Base-by-base conservation (phyloP, 768 basidiomycete genomes). In the Serendipita indica region DNA sequence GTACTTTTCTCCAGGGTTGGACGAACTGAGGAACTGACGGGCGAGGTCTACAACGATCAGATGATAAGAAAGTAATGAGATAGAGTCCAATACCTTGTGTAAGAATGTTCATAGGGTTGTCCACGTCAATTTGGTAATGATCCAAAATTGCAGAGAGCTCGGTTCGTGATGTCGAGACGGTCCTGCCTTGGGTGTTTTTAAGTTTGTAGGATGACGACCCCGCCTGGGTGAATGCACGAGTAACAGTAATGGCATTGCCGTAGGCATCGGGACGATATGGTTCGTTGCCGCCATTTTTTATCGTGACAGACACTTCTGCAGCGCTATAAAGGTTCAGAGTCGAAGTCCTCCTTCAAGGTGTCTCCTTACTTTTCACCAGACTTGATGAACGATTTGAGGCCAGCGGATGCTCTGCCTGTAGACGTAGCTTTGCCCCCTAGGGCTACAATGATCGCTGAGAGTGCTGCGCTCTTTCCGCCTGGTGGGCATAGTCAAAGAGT, bases 61-160 rank as follows among this genome's bases (percentile, higher is more conserved):
- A 62, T 28, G 3, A 27, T 14, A 28, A 28, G 30, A 25, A 14
- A 3, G 20, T 16, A 13, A 18, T 59, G 27, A 16, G 16, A 13
- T 45, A 35, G 46, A 22, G 54, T 4, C 20, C 27, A 6, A 25
- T 62, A 77, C 85, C 88, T 76, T 91, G 89, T 0, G 89, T 92
- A 41, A 94, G 76, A 25, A 99, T 84, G 62, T 89, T 97, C 81
- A 97, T 82, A 1, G 93, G 94, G 66, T 93, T 93, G 67, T 96
- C 91, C 60, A 96, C 89, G 67, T 94, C 91, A 58, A 99, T 89
- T 65, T 91, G 91, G 85, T 96, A 94, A 63, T 91, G 86, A 67
- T 94, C 89, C 65, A 86, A 86, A 54, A 99, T 97, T 1, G 83
- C 80, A 16, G 86, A 77, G 10, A 99, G 70, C 66, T 97, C 92